Evolutionary conservation across 2,329 filamentous ascomycete genomes (phyloP).

Genomic region (Xylaria arbuscula): DNA sequence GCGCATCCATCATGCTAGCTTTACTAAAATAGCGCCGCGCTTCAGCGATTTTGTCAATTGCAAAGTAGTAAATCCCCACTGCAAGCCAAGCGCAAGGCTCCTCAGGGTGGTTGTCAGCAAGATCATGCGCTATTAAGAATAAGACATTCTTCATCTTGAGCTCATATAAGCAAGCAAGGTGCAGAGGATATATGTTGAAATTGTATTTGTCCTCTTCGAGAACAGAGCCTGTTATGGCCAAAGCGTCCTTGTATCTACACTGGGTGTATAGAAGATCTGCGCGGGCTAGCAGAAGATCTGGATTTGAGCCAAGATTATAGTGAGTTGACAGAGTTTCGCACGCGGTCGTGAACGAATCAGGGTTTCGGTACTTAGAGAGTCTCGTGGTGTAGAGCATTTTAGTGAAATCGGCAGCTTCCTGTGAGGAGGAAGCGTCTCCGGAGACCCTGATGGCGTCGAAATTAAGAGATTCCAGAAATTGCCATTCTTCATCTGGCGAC

Average conservation of each 20-base stretch:
- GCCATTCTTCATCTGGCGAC: constrained; percentile 88
- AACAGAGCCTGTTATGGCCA: constrained; percentile 85
- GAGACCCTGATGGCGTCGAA: constrained; percentile 83
- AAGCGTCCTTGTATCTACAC: constrained; percentile 89
- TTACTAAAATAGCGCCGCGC: constrained; percentile 97
- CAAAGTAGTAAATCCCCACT: constrained; percentile 93
- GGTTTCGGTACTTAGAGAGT: constrained; percentile 93
- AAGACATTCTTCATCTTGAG: constrained; percentile 87
- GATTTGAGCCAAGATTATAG: constrained; percentile 86
- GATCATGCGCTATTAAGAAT: constrained; percentile 90
- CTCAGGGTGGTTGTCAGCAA: constrained; percentile 90
- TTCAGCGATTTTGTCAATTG: constrained; percentile 89
- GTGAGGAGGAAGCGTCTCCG: constrained; percentile 73
- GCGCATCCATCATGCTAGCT: constrained; percentile 95
- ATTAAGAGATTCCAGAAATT: constrained; percentile 86
- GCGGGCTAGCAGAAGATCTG: constrained; percentile 88
- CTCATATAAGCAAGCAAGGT: constrained; percentile 91
- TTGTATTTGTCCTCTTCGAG: constrained; percentile 88
- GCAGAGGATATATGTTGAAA: constrained; percentile 87
- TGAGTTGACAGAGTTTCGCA: constrained; percentile 93
- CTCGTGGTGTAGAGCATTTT: constrained; percentile 96
- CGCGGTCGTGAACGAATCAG: constrained; percentile 82
- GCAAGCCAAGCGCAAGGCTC: constrained; percentile 94
- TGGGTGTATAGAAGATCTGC: constrained; percentile 95
- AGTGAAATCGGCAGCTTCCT: constrained; percentile 92